Evolutionary conservation across 148 eudicot genomes (phyloP).

Genomic region (Beta vulgaris): DNA sequence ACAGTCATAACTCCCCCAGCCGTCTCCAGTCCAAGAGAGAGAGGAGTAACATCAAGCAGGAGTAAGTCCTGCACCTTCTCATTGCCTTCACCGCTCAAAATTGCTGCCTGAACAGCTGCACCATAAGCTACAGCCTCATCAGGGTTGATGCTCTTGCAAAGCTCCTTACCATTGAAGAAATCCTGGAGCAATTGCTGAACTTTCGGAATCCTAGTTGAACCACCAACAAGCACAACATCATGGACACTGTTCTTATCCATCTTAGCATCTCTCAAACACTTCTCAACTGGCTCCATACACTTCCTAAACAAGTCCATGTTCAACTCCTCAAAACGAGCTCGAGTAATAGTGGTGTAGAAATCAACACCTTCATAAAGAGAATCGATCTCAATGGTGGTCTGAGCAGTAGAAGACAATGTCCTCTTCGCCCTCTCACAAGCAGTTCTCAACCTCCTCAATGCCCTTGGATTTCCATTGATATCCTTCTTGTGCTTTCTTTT

Average conservation of each 20-base stretch:
- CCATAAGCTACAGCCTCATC: constrained; percentile 58
- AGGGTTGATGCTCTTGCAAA: constrained; percentile 54
- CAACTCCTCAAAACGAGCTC: constrained; percentile 52
- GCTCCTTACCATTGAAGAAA: constrained; percentile 56
- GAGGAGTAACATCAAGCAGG: constrained; percentile 49
- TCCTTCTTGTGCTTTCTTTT: constrained; percentile 62
- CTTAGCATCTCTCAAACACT: constrained; percentile 56
- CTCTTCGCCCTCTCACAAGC: constrained; percentile 57
- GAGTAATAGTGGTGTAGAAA: constrained; percentile 53
- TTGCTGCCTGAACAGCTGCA: constrained; percentile 52
- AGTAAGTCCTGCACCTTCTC: constrained; percentile 52
- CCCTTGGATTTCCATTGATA: constrained; percentile 50
- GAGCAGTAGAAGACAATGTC: constrained; percentile 49
- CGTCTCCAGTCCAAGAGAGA: constrained; percentile 51
- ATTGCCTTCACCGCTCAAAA: constrained; percentile 56
- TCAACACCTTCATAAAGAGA: constrained; percentile 52
- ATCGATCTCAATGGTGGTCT: constrained; percentile 48
- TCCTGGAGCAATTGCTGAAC: constrained; percentile 52
- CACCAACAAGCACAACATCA: constrained; percentile 61
- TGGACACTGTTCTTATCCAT: constrained; percentile 45
- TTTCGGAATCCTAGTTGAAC: constrained; percentile 52
- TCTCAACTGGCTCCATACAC: constrained; percentile 65
- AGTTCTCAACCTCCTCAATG: constrained; percentile 52
- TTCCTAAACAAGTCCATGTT: constrained; percentile 59
- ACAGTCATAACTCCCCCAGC: constrained; percentile 59